These are phyloP conservation scores for Plasmodium knowlesi DNA, from an alignment of 169 alveolate genomes.

Conservation along the genomic window DNA sequence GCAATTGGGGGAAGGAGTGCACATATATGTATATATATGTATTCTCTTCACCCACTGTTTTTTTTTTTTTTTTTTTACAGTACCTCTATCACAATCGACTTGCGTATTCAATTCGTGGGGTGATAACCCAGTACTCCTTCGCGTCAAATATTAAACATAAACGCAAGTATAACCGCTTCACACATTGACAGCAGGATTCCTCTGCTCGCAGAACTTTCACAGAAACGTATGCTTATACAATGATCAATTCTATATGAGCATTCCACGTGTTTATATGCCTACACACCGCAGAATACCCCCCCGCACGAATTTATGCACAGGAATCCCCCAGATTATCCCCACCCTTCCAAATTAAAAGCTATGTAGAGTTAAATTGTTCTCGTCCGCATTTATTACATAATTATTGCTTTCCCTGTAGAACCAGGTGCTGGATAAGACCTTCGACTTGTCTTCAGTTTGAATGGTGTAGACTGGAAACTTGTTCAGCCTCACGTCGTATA, in stretches of 20 bases:
- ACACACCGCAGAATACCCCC: neutral
- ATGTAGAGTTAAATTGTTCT: slow-evolving; percentile 18
- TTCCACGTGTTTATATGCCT: neutral
- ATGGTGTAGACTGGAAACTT: slow-evolving; percentile 61
- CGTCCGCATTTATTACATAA: slow-evolving; percentile 51
- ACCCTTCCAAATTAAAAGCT: slow-evolving; percentile 19
- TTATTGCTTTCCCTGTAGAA: slow-evolving; percentile 19
- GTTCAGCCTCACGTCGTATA: slow-evolving; percentile 62
- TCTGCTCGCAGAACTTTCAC: neutral
- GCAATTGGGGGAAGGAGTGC: neutral
- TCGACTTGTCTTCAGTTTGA: slow-evolving; percentile 44
- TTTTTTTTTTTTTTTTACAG: neutral
- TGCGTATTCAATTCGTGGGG: neutral
- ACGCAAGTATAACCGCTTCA: neutral
- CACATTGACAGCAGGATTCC: neutral
- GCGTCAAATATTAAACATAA: neutral
- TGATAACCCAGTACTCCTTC: neutral
- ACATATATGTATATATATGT: neutral
- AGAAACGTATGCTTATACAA: neutral
- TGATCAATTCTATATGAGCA: neutral
- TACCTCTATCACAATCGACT: neutral
- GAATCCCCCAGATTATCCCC: neutral
- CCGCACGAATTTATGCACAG: neutral
- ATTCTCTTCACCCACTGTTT: neutral
- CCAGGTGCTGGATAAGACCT: slow-evolving; percentile 60